Evolutionary conservation across 306 rosid species (phyloP), one percentile per base, ranked within the genome.

Genomic region (Abrus pulchellus): DNA sequence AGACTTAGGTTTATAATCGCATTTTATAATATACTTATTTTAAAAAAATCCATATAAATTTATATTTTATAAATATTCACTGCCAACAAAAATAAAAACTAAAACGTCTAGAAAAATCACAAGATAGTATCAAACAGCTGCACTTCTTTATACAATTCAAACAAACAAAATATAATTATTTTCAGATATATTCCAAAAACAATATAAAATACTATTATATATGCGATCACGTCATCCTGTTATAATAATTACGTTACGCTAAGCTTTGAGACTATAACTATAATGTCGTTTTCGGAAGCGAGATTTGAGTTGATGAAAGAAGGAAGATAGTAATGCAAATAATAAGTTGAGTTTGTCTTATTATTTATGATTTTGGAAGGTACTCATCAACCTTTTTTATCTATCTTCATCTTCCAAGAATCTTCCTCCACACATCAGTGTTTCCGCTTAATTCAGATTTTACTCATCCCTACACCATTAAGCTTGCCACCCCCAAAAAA

Each of bases 401-500:
- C 80, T n/a, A 29, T 69, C 49, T 69, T 69, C 30, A 12, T 48
- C 40, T 89, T 87, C 92, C 85, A 0, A 74, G 92, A 89, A 89
- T 82, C 87, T 89, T 89, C 92, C 87, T 78, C 1, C 12, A 6
- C 9, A 32, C 70, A 41, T 4, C 64, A 38, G 0, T 33, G 50
- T 56, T 48, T 69, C 34, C 7, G 9, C 34, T 9, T 20, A 52
- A 65, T 52, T 40, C 55, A 62, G 5, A 57, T 2, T 36, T 59
- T 28, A 56, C 5, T 12, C 41, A 13, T 73, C 44, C 30, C 9
- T 20, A 54, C 54, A 33, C 36, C 9, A 20, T 59, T 40, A 78
- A 14, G 13, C 70, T n/a, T 65, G 34, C 71, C 33, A 65, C 2
- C 27, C 32, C 10, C 38, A 7, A 63, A 36, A 64, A 6, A 14